A percentile compares a stretch with the other conserved stretches of the same genome.
Conservation (phyloP, 495 filamentous ascomycete genomes). For the Durotheca rogersii region DNA sequence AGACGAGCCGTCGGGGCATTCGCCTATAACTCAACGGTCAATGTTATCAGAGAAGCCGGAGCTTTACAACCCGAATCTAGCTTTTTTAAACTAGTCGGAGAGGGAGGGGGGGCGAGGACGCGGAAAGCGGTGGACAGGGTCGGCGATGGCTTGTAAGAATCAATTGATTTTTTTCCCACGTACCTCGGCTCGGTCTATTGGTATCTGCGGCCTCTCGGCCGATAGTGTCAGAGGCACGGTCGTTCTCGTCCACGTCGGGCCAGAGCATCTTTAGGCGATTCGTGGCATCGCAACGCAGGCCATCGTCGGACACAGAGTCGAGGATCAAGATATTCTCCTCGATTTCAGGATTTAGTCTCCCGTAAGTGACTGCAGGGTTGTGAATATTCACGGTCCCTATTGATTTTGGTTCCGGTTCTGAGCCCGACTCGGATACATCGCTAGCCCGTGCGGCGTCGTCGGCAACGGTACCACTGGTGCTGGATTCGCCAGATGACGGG, state of each 20-base stretch:
- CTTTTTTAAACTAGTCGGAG: too few species aligned
- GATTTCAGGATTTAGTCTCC: slow-evolving; percentile 32
- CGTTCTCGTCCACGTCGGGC: slow-evolving; percentile 13
- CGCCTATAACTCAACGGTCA: slow-evolving; percentile 21
- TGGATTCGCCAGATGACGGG: slow-evolving; percentile 9
- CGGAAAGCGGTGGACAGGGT: slow-evolving; percentile 1
- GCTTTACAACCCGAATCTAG: too few species aligned
- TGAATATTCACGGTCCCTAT: slow-evolving; percentile 24
- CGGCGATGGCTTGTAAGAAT: slow-evolving; percentile 4
- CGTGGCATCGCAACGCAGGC: slow-evolving; percentile 15
- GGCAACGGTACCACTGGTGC: not conserved
- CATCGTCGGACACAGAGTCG: slow-evolving; percentile 25
- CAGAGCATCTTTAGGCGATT: slow-evolving; percentile 17
- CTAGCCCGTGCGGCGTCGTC: not conserved
- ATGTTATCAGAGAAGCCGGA: too few species aligned
- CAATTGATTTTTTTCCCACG: slow-evolving; percentile 24
- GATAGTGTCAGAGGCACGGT: slow-evolving; percentile 1
- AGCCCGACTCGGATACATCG: not conserved
- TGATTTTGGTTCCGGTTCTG: slow-evolving; percentile 6
- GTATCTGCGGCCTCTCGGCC: slow-evolving; percentile 15
- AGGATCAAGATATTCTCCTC: slow-evolving; percentile 29
- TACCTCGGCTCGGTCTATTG: slow-evolving; percentile 22
- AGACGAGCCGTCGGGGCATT: slow-evolving; percentile 5
- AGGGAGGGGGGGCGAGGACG: too few species aligned
- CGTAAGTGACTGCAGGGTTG: slow-evolving; percentile 31